phyloP scores from a whole-genome alignment of 371 early-diverging fungal species.

The Mucor indicus region DNA sequence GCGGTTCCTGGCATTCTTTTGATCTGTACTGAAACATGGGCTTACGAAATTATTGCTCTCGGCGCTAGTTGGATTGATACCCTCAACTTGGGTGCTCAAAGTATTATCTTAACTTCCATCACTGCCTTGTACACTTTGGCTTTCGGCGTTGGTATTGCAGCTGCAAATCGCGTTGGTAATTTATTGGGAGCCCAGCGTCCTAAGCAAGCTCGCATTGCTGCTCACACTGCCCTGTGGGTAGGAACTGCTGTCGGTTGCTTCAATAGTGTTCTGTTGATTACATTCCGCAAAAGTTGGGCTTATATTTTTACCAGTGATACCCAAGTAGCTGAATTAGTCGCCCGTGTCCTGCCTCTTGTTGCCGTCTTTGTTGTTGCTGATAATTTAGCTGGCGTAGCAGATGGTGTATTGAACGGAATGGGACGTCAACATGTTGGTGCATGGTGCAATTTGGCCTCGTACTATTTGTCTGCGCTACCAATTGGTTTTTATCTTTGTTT shows the following conservation, averaged over 20 bases:
- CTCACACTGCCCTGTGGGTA: conserved; percentile 38
- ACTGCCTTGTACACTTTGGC: conserved; percentile 66
- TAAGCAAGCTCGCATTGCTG: conserved; percentile 43
- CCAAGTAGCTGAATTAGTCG: conserved; percentile 61
- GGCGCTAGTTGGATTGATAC: conserved; percentile 79
- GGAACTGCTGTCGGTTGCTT: conserved; percentile 28
- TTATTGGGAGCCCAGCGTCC: conserved; percentile 57
- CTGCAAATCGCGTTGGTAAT: conserved; percentile 78
- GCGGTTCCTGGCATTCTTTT: conserved; percentile 69
- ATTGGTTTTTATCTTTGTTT: conserved; percentile 62
- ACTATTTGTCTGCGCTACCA: conserved; percentile 65
- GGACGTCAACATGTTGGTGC: conserved; percentile 72
- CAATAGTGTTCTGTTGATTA: conserved; percentile 27
- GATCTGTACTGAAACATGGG: conserved; percentile 69
- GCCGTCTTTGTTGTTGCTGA: conserved; percentile 78
- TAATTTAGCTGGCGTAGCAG: conserved; percentile 62
- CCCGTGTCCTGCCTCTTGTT: conserved; percentile 65
- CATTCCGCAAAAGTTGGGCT: conserved; percentile 53
- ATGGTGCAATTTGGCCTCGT: conserved; percentile 57
- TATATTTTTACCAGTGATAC: conserved; percentile 65
- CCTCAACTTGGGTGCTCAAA: conserved; percentile 77
- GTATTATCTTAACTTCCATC: conserved; percentile 72
- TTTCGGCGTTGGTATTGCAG: conserved; percentile 63
- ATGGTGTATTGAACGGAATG: conserved; percentile 69
- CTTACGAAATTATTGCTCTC: conserved; percentile 58